phyloP scores from a whole-genome alignment of 345 rosid genomes.

The Syzygium grande region DNA sequence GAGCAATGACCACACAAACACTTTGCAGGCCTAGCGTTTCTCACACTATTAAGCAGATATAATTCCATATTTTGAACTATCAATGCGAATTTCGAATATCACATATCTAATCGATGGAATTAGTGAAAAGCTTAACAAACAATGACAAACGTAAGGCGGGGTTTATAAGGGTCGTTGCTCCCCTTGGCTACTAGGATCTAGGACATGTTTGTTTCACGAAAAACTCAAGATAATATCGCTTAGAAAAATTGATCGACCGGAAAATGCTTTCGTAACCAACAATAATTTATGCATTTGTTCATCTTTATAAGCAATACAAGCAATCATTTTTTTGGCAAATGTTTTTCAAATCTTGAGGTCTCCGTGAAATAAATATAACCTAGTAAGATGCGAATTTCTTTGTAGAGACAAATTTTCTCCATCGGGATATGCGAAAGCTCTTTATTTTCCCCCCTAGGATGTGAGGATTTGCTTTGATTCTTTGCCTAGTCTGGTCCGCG shows the following conservation, averaged over 20 bases:
- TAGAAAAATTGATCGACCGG: too few species aligned
- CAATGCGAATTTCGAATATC: not conserved
- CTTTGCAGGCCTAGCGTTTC: not conserved
- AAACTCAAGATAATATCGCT: too few species aligned
- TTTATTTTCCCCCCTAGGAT: not conserved
- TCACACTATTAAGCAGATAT: not conserved
- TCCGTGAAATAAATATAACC: too few species aligned
- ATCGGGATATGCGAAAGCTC: not conserved
- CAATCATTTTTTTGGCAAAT: too few species aligned
- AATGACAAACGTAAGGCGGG: not conserved
- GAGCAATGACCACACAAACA: not conserved
- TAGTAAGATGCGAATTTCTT: not conserved
- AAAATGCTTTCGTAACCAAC: too few species aligned
- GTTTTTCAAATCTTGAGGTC: too few species aligned
- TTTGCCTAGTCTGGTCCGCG: too few species aligned
- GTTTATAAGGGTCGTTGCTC: too few species aligned
- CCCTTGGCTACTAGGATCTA: too few species aligned
- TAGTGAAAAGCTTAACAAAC: not conserved
- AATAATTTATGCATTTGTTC: too few species aligned
- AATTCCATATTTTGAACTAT: not conserved
- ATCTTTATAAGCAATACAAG: too few species aligned
- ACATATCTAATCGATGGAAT: not conserved
- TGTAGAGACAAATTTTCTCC: not conserved
- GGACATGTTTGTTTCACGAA: too few species aligned
- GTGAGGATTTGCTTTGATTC: not conserved